Evolutionary conservation across 1,284 basidiomycete species (phyloP).

Genomic region (Puccinia polysora): DNA sequence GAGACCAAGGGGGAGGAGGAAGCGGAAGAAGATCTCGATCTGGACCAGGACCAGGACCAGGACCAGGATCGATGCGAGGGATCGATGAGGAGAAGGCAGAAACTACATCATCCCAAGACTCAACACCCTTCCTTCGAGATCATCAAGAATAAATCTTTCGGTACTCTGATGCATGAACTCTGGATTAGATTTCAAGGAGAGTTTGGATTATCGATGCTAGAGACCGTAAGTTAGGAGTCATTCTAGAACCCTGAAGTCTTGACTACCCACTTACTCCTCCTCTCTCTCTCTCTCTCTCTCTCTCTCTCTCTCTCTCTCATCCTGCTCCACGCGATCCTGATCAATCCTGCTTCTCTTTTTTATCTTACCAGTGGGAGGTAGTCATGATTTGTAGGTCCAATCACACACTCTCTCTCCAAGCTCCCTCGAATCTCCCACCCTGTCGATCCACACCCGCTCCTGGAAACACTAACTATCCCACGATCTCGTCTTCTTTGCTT

Average conservation of each 20-base stretch:
- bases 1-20: too few species aligned
- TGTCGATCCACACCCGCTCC: neutral
- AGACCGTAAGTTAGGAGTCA: slow-evolving; percentile 31
- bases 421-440: neutral
- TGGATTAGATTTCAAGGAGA: slow-evolving; percentile 43
- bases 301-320: neutral
- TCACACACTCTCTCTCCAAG: neutral
- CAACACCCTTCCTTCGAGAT: slow-evolving; percentile 34
- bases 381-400: slow-evolving; percentile 33
- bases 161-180: slow-evolving; percentile 37
- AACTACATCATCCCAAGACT: slow-evolving; percentile 3
- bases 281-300: neutral
- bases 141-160: slow-evolving; percentile 40
- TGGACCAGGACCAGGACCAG: too few species aligned
- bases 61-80: too few species aligned
- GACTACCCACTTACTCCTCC: neutral
- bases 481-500: neutral
- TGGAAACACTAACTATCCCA: too few species aligned
- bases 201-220: slow-evolving; percentile 42
- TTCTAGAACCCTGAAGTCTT: neutral
- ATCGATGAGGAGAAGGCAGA: neutral
- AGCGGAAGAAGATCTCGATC: too few species aligned
- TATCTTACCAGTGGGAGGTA: slow-evolving; percentile 33
- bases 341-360: neutral
- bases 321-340: neutral